Evolutionary conservation across 495 filamentous ascomycete species (phyloP).

Genomic region (Aspergillus nidulans): DNA sequence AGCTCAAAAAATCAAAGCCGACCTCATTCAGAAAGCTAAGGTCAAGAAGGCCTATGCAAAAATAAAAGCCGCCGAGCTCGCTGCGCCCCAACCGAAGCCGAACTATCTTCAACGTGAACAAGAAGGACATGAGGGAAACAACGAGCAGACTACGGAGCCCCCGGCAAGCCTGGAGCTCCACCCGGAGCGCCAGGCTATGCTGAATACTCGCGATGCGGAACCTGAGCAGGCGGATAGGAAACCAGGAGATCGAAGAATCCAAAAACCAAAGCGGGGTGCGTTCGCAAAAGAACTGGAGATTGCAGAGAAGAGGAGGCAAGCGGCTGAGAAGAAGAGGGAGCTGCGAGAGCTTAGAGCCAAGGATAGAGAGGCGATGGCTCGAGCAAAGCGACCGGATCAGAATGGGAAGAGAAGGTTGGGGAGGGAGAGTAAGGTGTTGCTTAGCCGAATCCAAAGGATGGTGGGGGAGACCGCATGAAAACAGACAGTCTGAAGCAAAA

Average conservation of each 20-base stretch:
- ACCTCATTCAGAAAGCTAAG: conserved; percentile 89
- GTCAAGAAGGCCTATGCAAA: conserved; percentile 92
- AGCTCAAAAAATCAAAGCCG: conserved; percentile 90
- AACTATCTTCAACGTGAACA: conserved; percentile 21
- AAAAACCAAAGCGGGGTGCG: conserved; percentile 57
- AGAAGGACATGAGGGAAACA: conserved; percentile 13
- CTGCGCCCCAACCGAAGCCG: conserved; percentile 24
- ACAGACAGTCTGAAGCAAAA: conserved; percentile 1
- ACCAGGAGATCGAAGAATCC: conserved; percentile 29
- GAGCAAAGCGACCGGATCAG: conserved; percentile 68
- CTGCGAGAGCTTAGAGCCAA: conserved; percentile 58
- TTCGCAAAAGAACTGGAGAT: conserved; percentile 72
- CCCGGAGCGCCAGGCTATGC: conserved; percentile 66
- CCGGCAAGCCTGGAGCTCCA: conserved; percentile 57
- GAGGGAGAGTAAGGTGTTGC: conserved; percentile 73
- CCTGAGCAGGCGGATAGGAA: conserved; percentile 2
- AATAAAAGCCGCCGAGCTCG: conserved; percentile 60
- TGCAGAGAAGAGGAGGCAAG: conserved; percentile 61
- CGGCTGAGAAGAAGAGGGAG: conserved; percentile 55
- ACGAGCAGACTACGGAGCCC: conserved; percentile 24
- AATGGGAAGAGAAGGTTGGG: conserved; percentile 82
- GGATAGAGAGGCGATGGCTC: conserved; percentile 65
- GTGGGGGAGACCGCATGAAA: conserved; percentile 37
- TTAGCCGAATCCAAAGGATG: conserved; percentile 75
- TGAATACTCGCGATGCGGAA: conserved; percentile 40